Evolutionary conservation across 495 filamentous ascomycete species (phyloP).

Genomic region (Pyronema domesticum): DNA sequence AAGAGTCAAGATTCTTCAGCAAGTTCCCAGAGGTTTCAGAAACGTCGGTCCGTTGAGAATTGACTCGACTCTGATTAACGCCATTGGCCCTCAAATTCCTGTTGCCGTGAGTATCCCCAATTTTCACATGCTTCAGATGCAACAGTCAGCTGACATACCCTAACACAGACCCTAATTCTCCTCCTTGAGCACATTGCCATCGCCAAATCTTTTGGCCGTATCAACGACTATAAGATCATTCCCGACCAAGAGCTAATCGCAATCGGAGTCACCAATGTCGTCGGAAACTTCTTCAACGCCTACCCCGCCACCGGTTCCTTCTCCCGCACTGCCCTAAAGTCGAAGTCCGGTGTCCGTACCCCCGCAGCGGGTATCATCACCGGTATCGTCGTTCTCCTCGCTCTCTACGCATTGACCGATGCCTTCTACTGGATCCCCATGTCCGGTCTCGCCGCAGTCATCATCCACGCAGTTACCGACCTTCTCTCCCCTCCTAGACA

Average conservation of each 20-base stretch:
- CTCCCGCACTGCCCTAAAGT: constrained; percentile 31
- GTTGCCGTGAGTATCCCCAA: constrained; percentile 13
- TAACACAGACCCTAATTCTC: constrained; percentile 29
- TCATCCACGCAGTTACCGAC: constrained; percentile 37
- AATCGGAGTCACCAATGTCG: constrained; percentile 35
- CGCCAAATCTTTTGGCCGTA: constrained; percentile 36
- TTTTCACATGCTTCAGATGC: background rate
- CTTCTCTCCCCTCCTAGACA: constrained; percentile 33
- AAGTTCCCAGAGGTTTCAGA: constrained; percentile 21
- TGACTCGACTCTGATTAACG: constrained; percentile 10
- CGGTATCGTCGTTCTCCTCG: constrained; percentile 34
- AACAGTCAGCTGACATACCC: background rate
- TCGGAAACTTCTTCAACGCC: constrained; percentile 36
- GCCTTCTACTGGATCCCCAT: constrained; percentile 37
- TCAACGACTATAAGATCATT: constrained; percentile 38
- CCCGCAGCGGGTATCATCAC: constrained; percentile 36
- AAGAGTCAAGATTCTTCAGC: constrained; percentile 17
- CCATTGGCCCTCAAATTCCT: constrained; percentile 17
- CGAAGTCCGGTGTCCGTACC: constrained; percentile 36
- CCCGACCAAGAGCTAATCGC: constrained; percentile 38
- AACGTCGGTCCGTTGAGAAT: constrained; percentile 18
- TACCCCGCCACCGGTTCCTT: constrained; percentile 39
- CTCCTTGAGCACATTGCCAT: constrained; percentile 39
- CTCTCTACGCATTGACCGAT: constrained; percentile 34
- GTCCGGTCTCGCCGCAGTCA: constrained; percentile 30